Base-by-base conservation (phyloP, 768 basidiomycete species). In the Crassisporium funariophilum region DNA sequence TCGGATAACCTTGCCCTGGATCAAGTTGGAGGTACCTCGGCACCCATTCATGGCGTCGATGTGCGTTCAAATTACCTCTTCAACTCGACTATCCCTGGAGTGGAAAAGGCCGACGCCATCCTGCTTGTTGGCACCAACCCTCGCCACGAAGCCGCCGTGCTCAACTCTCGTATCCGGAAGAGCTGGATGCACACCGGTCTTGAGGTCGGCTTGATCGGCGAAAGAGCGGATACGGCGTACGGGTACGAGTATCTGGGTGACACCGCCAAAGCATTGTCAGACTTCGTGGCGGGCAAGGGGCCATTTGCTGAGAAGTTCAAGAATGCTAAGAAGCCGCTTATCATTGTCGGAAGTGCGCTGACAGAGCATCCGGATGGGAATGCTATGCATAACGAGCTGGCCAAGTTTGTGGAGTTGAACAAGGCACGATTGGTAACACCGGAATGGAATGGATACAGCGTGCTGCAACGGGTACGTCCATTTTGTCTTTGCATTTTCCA, bases 161-260 rank as follows among this genome's bases (percentile, higher is more conserved):
- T 98, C 55, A 99, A 98, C 76, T 93, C 95, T 19, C 91, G 97
- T 52, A 91, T 99, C 59, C 82, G 97, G 57, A 95, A 93, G 76
- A 87, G 83, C 58, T 99, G 92, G 90, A 64, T 99, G 54, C 87
- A 95, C 62, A 84, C 84, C 5, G 79, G 83, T 36, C 77, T 95
- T 23, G 91, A 98, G 58, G 78, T 97, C 24, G 97, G 89, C 31
- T 67, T 95, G 24, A 83, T 99, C 47, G 97, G 97, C 21, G 88
- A 95, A 66, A 81, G 88, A 22, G 91, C 84, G 16, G 93, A 97
- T 61, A 92, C 89, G 13, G 82, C 91, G 3, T 98, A 98, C 59
- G 91, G 90, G 17, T 98, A 95, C 63, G 91, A 94, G 43, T 88
- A 94, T 66, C 76, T 98, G 40, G 95, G 97, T 17, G 68, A 75